Evolutionary conservation across 257 asterid species (phyloP).

Genomic region (Rhazya stricta): DNA sequence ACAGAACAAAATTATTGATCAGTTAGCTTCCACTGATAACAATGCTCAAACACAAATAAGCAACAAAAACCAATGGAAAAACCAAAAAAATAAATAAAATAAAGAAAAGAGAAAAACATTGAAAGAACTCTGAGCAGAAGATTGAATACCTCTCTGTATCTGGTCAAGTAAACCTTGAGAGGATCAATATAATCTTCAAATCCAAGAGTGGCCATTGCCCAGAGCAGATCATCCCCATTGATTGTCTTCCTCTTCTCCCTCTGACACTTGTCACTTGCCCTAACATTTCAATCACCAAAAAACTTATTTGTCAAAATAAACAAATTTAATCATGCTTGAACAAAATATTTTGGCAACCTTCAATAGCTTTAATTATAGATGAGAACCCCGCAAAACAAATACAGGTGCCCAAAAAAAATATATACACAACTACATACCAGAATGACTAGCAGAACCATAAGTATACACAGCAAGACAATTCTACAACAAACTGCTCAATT

Average conservation of each 20-base stretch:
- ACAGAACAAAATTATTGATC: slow-evolving; percentile 10
- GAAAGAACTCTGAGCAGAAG: neutral
- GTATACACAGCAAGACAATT: neutral
- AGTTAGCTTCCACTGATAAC: slow-evolving; percentile 18
- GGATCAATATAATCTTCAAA: slow-evolving; percentile 92
- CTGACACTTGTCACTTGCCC: slow-evolving; percentile 96
- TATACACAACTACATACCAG: neutral
- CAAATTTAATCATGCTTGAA: neutral
- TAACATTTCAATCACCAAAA: slow-evolving; percentile 27
- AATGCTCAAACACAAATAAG: slow-evolving; percentile 2
- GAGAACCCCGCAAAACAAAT: neutral
- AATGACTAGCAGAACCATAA: neutral
- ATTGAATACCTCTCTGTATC: slow-evolving; percentile 72
- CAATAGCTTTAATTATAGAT: neutral
- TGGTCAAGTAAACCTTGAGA: slow-evolving; percentile 67
- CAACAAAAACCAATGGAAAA: slow-evolving; percentile 4
- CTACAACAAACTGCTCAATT: neutral
- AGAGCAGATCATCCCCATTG: slow-evolving; percentile 81
- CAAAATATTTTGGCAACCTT: neutral
- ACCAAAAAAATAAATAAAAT: too few species aligned
- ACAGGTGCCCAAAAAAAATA: neutral
- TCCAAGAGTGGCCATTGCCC: slow-evolving; percentile 94
- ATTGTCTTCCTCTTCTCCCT: slow-evolving; percentile 86
- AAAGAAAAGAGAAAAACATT: neutral
- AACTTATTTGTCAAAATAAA: slow-evolving; percentile 7